These are phyloP conservation scores for Solanum gandarillasii DNA, from an alignment of 257 asterid genomes.

Conservation along the genomic window DNA sequence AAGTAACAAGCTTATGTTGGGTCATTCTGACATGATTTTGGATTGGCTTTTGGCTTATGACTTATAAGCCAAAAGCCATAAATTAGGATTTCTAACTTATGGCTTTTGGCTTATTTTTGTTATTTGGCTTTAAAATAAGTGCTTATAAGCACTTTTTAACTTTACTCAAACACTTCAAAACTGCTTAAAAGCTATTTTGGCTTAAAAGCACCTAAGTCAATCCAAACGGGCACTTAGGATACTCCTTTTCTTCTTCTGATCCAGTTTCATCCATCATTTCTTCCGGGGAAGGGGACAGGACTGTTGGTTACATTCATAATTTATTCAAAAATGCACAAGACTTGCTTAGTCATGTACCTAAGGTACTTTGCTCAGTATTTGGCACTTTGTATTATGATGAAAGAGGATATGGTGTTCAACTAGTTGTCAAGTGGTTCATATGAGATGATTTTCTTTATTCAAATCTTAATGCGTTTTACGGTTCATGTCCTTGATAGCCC, in stretches of 20 bases:
- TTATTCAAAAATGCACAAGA: not conserved
- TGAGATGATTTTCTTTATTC: not conserved
- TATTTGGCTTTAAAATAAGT: too few species aligned
- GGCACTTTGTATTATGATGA: not conserved
- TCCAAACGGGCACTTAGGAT: too few species aligned
- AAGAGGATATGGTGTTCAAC: not conserved
- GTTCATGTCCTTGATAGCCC: not conserved
- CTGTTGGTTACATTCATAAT: not conserved
- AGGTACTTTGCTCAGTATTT: not conserved
- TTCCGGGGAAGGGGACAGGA: not conserved
- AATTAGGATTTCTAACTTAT: too few species aligned
- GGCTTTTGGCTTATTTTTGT: too few species aligned
- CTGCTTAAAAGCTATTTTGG: too few species aligned
- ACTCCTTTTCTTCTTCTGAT: not conserved
- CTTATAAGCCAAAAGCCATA: too few species aligned
- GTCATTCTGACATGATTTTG: not conserved
- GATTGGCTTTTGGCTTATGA: too few species aligned
- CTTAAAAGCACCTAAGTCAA: too few species aligned
- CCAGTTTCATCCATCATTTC: not conserved
- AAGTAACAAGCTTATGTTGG: not conserved
- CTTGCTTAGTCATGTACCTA: not conserved
- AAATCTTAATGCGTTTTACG: not conserved
- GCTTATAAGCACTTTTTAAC: too few species aligned
- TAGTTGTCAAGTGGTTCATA: not conserved
- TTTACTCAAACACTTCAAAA: too few species aligned